These are phyloP conservation scores for Solanum corneliomulleri DNA, from an alignment of 257 asterid species.

Conservation along the genomic window DNA sequence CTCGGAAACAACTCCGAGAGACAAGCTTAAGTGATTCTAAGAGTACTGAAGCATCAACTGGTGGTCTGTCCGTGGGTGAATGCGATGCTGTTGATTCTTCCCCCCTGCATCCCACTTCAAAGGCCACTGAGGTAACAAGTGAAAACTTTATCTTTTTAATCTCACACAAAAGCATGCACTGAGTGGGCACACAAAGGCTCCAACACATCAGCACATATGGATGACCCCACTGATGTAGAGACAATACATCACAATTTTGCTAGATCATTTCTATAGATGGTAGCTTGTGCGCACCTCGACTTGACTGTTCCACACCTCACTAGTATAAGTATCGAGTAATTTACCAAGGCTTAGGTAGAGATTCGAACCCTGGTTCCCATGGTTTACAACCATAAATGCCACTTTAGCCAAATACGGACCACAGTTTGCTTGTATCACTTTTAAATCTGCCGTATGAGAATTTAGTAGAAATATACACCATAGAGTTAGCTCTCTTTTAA, in stretches of 20 bases:
- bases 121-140: constrained; percentile 51
- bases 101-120: constrained; percentile 63
- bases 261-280: background rate
- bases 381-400: background rate
- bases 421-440: background rate
- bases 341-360: background rate
- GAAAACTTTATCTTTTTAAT: background rate
- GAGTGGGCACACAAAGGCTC: background rate
- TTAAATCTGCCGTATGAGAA: background rate
- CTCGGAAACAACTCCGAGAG: constrained; percentile 54
- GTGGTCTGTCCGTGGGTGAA: constrained; percentile 39
- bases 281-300: background rate
- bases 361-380: background rate
- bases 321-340: background rate
- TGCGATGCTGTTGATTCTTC: constrained; percentile 48
- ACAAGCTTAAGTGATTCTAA: constrained; percentile 52
- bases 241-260: background rate
- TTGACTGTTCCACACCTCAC: background rate
- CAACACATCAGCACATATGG: background rate
- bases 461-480: background rate
- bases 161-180: background rate
- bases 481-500: background rate
- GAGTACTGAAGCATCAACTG: constrained; percentile 51
- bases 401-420: background rate
- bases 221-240: background rate